Conservation (phyloP, 345 rosid genomes). For the Rubroshorea leprosula region DNA sequence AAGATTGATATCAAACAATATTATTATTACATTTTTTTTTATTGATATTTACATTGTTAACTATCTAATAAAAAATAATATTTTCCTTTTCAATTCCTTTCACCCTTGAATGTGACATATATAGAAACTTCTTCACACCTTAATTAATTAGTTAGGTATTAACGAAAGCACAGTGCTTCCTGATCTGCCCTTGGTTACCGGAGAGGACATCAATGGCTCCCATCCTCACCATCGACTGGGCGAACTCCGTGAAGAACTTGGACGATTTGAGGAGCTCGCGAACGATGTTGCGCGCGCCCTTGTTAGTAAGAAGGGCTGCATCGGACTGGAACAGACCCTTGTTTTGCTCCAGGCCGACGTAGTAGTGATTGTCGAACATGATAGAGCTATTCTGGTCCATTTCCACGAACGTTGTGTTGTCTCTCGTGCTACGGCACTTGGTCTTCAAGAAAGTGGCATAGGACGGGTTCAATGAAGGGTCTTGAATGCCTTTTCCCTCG, state of each 20-base stretch:
- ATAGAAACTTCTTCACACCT: too few species aligned
- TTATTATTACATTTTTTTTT: too few species aligned
- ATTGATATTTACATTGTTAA: too few species aligned
- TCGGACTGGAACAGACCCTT: slow-evolving; percentile 60
- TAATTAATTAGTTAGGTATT: not conserved
- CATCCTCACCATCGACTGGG: slow-evolving; percentile 51
- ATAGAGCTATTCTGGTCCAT: slow-evolving; percentile 53
- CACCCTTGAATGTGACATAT: too few species aligned
- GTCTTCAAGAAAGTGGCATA: slow-evolving; percentile 36
- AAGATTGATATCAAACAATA: too few species aligned
- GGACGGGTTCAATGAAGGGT: slow-evolving; percentile 42
- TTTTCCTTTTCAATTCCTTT: too few species aligned
- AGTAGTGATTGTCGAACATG: slow-evolving; percentile 46
- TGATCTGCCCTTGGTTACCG: slow-evolving; percentile 42
- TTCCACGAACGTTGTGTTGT: slow-evolving; percentile 28
- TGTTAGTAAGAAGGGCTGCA: slow-evolving; percentile 43
- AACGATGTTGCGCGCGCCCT: slow-evolving; percentile 18
- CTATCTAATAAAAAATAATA: too few species aligned
- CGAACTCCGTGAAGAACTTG: slow-evolving; percentile 44
- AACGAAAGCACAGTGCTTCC: slow-evolving; percentile 39
- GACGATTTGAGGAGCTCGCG: slow-evolving; percentile 8
- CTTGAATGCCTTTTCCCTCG: slow-evolving; percentile 53
- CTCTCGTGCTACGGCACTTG: slow-evolving; percentile 30
- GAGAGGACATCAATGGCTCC: slow-evolving; percentile 42
- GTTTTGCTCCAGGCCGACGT: slow-evolving; percentile 26